Evolutionary conservation across 2,329 filamentous ascomycete species (phyloP).

Genomic region (Reticulascus tulasneorum): DNA sequence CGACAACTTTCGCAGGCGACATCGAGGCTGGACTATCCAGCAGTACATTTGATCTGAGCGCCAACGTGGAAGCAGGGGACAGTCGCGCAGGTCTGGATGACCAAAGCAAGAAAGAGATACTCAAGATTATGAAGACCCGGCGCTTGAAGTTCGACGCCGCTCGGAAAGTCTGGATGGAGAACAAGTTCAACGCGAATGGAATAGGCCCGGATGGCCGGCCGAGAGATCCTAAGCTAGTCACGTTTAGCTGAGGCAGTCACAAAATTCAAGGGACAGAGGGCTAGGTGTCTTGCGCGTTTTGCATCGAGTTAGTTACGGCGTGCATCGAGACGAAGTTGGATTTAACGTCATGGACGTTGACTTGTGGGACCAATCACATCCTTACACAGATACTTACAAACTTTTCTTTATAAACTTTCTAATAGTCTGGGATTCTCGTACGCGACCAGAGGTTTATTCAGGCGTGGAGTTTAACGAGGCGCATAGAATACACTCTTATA

Average conservation of each 20-base stretch:
- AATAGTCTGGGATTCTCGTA: no score
- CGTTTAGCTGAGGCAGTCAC: constrained; percentile 62
- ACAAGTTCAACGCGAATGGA: constrained; percentile 78
- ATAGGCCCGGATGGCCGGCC: constrained; percentile 87
- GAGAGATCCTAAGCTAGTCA: constrained; percentile 91
- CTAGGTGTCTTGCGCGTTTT: no score
- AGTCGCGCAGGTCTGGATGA: constrained; percentile 76
- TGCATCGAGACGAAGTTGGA: no score
- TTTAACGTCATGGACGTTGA: no score
- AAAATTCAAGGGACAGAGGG: background rate
- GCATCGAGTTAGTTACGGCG: no score
- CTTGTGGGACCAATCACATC: no score
- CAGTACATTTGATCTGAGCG: constrained; percentile 74
- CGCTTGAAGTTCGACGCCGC: constrained; percentile 88
- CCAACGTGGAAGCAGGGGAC: constrained; percentile 78
- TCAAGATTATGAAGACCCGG: constrained; percentile 84
- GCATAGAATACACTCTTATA: no score
- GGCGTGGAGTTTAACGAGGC: no score
- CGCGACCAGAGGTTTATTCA: no score
- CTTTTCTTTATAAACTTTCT: no score
- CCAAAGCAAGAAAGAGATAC: constrained; percentile 73
- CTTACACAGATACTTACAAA: no score
- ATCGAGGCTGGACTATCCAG: constrained; percentile 84
- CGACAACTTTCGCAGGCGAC: constrained; percentile 74
- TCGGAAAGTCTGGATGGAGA: constrained; percentile 78